Evolutionary conservation across 169 alveolate genomes (phyloP).

Genomic region (Plasmodium inui): DNA sequence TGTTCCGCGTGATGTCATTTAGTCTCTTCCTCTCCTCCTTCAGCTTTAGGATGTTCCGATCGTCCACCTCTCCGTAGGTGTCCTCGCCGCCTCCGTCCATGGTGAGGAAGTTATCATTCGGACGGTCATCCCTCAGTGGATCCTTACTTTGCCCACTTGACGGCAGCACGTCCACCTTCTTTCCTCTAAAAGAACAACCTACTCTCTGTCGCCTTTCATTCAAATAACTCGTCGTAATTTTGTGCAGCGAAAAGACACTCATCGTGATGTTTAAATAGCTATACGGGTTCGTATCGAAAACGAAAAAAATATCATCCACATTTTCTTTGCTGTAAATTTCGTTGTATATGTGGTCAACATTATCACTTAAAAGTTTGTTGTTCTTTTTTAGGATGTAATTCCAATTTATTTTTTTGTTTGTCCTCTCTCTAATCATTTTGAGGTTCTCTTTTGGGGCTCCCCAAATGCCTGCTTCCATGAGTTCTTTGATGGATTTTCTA

Average conservation of each 20-base stretch:
- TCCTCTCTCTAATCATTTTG: slow-evolving; percentile 64
- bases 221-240: slow-evolving; percentile 28
- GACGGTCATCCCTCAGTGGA: not conserved
- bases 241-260: slow-evolving; percentile 70
- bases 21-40: slow-evolving; percentile 70
- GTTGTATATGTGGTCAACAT: slow-evolving; percentile 40
- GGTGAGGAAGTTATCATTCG: slow-evolving; percentile 17
- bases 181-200: not conserved
- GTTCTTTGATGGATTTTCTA: slow-evolving; percentile 35
- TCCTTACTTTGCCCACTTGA: not conserved
- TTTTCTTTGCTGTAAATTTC: slow-evolving; percentile 43
- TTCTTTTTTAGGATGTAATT: slow-evolving; percentile 59
- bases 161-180: not conserved
- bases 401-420: slow-evolving; percentile 54
- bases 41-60: slow-evolving; percentile 12
- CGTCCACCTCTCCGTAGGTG: slow-evolving; percentile 4
- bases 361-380: slow-evolving; percentile 33
- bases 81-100: not conserved
- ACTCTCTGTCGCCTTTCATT: slow-evolving; percentile 30
- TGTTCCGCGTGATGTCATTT: slow-evolving; percentile 11
- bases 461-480: slow-evolving; percentile 57
- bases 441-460: slow-evolving; percentile 47
- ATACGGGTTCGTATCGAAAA: slow-evolving; percentile 67
- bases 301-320: slow-evolving; percentile 46
- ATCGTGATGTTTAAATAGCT: slow-evolving; percentile 60